Evolutionary conservation across 2,329 filamentous ascomycete genomes (phyloP).

Genomic region (Tetracladium maxilliforme): DNA sequence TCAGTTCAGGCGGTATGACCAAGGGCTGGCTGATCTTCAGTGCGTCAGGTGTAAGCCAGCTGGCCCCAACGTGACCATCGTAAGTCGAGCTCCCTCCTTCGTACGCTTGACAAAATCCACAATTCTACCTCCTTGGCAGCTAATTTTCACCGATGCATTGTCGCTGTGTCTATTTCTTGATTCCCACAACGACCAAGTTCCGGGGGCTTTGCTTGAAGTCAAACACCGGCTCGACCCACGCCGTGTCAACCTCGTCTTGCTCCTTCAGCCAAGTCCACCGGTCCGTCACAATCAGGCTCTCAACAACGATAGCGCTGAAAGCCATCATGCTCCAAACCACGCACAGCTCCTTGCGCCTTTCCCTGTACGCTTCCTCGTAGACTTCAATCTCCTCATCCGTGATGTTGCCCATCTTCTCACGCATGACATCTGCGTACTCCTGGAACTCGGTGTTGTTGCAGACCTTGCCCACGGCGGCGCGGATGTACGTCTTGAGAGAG

Average conservation of each 20-base stretch:
- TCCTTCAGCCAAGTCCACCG: conserved; percentile 79
- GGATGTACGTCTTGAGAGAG: conserved; percentile 63
- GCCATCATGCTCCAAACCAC: conserved; percentile 93
- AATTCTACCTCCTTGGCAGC: too few species aligned
- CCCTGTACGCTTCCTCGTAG: conserved; percentile 52
- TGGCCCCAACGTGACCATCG: too few species aligned
- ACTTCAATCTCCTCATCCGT: conserved; percentile 59
- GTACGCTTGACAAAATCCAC: too few species aligned
- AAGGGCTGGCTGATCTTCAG: too few species aligned
- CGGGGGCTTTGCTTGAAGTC: conserved; percentile 75
- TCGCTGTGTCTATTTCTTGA: conserved; percentile 57
- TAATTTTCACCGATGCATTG: too few species aligned
- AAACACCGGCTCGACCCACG: conserved; percentile 91
- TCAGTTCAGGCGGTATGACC: too few species aligned
- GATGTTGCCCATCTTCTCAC: conserved; percentile 49
- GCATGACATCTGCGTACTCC: conserved; percentile 43
- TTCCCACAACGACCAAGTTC: conserved; percentile 84
- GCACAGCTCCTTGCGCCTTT: conserved; percentile 66
- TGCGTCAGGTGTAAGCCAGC: too few species aligned
- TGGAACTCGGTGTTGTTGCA: conserved; percentile 39
- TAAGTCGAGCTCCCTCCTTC: too few species aligned
- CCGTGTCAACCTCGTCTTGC: conserved; percentile 56
- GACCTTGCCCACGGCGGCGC: conserved; percentile 68
- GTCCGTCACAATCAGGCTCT: conserved; percentile 82
- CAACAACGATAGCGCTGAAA: conserved; percentile 78